Evolutionary conservation across 2,329 filamentous ascomycete species (phyloP).

Genomic region (Aspergillus sp.): DNA sequence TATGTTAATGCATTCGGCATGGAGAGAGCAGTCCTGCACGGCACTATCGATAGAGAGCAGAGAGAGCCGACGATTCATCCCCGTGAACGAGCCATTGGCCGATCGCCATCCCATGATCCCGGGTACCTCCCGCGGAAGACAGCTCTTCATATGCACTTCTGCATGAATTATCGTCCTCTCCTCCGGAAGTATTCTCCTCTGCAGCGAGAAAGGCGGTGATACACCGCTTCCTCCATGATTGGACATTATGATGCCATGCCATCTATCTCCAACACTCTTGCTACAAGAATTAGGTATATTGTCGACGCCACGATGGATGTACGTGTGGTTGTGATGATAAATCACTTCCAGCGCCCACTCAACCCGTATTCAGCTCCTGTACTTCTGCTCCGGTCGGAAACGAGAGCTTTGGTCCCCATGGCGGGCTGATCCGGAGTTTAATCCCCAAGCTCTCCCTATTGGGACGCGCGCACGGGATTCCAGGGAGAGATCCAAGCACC

Average conservation of each 20-base stretch:
- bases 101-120: constrained; percentile 12
- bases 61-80: constrained; percentile 1
- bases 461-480: neutral
- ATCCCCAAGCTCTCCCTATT: neutral
- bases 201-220: constrained; percentile 18
- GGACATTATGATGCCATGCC: constrained; percentile 10
- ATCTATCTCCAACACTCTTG: too few species aligned
- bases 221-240: constrained; percentile 18
- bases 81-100: constrained; percentile 9
- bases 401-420: neutral
- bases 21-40: too few species aligned
- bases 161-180: constrained; percentile 6
- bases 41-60: neutral
- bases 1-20: too few species aligned
- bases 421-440: neutral
- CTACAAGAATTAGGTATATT: too few species aligned
- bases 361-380: neutral
- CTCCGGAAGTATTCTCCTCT: constrained; percentile 8
- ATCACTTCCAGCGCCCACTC: neutral
- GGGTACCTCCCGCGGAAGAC: constrained; percentile 8
- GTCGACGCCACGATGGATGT: too few species aligned
- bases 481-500: neutral
- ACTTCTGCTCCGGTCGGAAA: neutral
- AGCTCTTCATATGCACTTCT: constrained; percentile 7
- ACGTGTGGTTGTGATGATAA: neutral